Conservation (phyloP, 2,329 filamentous ascomycete genomes). For the Xylaria sp. region DNA sequence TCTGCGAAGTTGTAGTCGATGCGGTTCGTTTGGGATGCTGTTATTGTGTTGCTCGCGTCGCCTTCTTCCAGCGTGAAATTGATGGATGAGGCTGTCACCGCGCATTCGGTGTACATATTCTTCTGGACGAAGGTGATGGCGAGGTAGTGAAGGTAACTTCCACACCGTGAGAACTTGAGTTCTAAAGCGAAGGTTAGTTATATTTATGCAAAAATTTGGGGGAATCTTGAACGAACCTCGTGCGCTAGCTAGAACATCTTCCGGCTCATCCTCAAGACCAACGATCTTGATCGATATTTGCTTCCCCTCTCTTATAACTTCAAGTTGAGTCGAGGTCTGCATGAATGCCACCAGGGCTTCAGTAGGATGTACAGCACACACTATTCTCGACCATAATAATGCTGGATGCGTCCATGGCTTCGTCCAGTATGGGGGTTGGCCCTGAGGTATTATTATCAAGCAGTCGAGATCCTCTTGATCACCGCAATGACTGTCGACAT, state of each 20-base stretch:
- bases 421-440: slow-evolving; percentile 23
- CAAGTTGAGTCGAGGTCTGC: slow-evolving; percentile 8
- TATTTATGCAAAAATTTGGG: too few species aligned
- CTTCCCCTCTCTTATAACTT: slow-evolving; percentile 9
- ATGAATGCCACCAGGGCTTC: slow-evolving; percentile 20
- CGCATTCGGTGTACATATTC: slow-evolving; percentile 15
- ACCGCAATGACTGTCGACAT: slow-evolving; percentile 3
- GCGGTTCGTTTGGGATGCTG: not conserved
- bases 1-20: slow-evolving; percentile 22
- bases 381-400: slow-evolving; percentile 22
- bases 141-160: slow-evolving; percentile 22
- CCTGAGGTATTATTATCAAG: slow-evolving; percentile 24
- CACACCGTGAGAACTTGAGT: slow-evolving; percentile 24
- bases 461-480: slow-evolving; percentile 19
- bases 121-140: slow-evolving; percentile 15
- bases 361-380: slow-evolving; percentile 24
- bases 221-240: slow-evolving; percentile 21
- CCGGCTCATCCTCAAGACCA: not conserved
- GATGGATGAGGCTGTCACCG: slow-evolving; percentile 3
- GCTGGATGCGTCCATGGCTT: slow-evolving; percentile 24
- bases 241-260: slow-evolving; percentile 14
- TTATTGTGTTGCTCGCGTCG: slow-evolving; percentile 2
- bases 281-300: slow-evolving; percentile 18
- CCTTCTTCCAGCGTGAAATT: not conserved
- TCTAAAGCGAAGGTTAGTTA: slow-evolving; percentile 18